phyloP scores from a whole-genome alignment of 257 asterid genomes.

The Rubia yunnanensis region DNA sequence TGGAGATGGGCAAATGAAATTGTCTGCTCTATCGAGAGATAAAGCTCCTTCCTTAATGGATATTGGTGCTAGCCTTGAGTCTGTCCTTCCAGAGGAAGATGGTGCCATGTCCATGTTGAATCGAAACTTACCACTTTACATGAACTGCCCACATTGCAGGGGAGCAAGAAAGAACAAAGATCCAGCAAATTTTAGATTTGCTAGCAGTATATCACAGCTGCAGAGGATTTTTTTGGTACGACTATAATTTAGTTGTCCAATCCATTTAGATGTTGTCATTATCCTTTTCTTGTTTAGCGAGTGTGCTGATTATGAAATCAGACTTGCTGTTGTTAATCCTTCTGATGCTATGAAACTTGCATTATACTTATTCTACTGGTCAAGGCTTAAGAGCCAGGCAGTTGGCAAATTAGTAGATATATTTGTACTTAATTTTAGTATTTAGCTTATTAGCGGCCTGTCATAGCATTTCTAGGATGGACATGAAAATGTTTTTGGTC shows the following conservation, averaged over 20 bases:
- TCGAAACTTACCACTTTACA: constrained; percentile 68
- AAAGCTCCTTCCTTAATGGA: constrained; percentile 28
- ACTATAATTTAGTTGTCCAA: constrained; percentile 12
- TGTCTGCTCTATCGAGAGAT: constrained; percentile 34
- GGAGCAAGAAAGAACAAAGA: constrained; percentile 35
- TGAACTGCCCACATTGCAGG: constrained; percentile 89
- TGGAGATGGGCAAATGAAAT: constrained; percentile 32
- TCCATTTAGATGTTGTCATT: constrained; percentile 5
- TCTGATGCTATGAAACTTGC: neutral
- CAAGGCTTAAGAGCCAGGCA: neutral
- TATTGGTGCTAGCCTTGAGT: constrained; percentile 35
- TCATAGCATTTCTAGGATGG: neutral
- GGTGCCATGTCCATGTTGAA: constrained; percentile 51
- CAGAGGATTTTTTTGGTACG: constrained; percentile 91
- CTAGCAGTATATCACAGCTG: constrained; percentile 79
- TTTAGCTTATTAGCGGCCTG: neutral
- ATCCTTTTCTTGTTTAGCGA: neutral
- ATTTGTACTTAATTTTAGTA: neutral
- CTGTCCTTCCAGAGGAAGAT: constrained; percentile 36
- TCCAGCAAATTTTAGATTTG: constrained; percentile 42
- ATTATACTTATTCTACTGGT: neutral
- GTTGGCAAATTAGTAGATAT: neutral
- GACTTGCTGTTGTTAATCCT: neutral
- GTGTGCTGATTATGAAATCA: neutral
- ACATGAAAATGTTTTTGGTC: neutral